A percentile compares a stretch with the other conserved stretches of the same genome.
These are phyloP conservation scores for Xylariaceae sp. DNA, from an alignment of 2,329 filamentous ascomycete genomes.

Conservation along the genomic window DNA sequence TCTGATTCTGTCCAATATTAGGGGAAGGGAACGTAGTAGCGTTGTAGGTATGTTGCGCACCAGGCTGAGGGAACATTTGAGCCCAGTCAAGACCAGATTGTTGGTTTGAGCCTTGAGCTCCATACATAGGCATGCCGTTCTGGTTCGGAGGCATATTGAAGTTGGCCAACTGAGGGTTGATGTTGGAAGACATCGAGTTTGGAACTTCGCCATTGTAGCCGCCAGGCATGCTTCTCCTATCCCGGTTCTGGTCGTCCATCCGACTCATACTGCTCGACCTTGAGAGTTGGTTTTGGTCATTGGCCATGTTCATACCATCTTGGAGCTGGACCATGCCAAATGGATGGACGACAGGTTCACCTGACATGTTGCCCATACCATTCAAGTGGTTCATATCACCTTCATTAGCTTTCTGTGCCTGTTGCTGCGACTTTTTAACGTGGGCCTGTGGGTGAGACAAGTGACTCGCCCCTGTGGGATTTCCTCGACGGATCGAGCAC, in stretches of 20 bases:
- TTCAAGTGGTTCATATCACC: conserved; percentile 57
- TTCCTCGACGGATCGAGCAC: conserved; percentile 92
- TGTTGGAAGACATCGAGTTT: conserved; percentile 57
- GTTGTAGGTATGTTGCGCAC: conserved; percentile 63
- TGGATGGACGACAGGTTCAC: conserved; percentile 53
- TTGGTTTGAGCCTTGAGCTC: conserved; percentile 56
- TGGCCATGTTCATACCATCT: conserved; percentile 56
- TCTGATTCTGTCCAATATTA: conserved; percentile 66
- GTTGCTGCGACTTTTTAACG: conserved; percentile 72
- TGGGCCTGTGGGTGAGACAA: conserved; percentile 88
- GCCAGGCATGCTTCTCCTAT: conserved; percentile 52
- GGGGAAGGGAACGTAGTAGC: conserved; percentile 55
- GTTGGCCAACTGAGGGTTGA: conserved; percentile 59
- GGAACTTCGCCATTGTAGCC: conserved; percentile 54
- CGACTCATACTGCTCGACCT: conserved; percentile 58
- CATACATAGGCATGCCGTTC: conserved; percentile 62
- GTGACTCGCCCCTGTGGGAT: conserved; percentile 91
- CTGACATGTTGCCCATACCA: conserved; percentile 54
- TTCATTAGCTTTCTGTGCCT: conserved; percentile 49
- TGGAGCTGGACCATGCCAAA: conserved; percentile 53
- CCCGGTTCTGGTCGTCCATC: conserved; percentile 52
- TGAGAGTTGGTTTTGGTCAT: conserved; percentile 59
- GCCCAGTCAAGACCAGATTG: conserved; percentile 68
- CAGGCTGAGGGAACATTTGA: conserved; percentile 68
- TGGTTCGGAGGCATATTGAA: conserved; percentile 61